phyloP scores from a whole-genome alignment of 1,284 basidiomycete genomes.

The Ceratobasidium sp. region DNA sequence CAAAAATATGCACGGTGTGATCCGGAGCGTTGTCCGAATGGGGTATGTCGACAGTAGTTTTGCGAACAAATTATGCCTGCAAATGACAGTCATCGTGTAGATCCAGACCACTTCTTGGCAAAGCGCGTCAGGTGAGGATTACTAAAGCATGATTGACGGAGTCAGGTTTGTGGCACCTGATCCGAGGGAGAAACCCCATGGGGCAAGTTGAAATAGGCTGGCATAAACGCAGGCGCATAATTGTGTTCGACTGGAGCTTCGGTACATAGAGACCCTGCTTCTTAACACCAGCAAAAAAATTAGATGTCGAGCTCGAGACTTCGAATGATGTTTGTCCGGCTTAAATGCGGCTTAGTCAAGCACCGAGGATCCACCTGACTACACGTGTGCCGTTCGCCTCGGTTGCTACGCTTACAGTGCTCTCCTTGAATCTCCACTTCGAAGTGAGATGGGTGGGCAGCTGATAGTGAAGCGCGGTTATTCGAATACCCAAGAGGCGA shows the following conservation, averaged over 20 bases:
- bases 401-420: not conserved
- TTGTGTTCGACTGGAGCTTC: not conserved
- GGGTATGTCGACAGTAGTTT: not conserved
- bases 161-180: not conserved
- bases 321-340: not conserved
- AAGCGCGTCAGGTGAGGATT: not conserved
- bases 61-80: not conserved
- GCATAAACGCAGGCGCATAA: not conserved
- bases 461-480: too few species aligned
- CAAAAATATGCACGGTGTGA: not conserved
- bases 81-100: not conserved
- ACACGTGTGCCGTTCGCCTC: not conserved
- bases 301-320: not conserved
- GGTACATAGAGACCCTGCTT: not conserved
- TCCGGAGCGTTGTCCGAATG: not conserved
- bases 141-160: not conserved
- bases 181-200: slow-evolving; percentile 17
- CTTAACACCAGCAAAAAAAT: not conserved
- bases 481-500: too few species aligned
- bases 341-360: not conserved
- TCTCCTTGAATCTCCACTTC: not conserved
- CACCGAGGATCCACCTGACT: not conserved
- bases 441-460: too few species aligned
- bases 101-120: not conserved
- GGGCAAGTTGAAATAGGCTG: not conserved